phyloP scores from a whole-genome alignment of 2,329 filamentous ascomycete genomes.

The Hypoxylon sp. region DNA sequence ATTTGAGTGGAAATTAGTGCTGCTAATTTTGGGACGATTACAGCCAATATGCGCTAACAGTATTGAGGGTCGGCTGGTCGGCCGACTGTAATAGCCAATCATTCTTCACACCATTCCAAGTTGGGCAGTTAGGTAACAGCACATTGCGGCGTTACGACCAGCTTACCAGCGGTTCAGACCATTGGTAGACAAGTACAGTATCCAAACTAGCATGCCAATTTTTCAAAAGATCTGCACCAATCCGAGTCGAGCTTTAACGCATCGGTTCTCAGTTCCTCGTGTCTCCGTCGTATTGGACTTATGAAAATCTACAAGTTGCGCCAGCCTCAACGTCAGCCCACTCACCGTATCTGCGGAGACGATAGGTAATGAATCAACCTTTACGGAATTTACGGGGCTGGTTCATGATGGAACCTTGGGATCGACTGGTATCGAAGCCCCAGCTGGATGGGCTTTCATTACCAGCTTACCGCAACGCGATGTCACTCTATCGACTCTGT shows the following conservation, averaged over 20 bases:
- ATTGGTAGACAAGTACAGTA: conserved; percentile 32
- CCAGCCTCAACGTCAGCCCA: conserved; percentile 47
- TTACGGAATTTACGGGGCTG: conserved; percentile 37
- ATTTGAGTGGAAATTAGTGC: conserved; percentile 41
- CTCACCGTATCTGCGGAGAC: conserved; percentile 26
- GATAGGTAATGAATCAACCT: conserved; percentile 39
- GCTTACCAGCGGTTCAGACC: conserved; percentile 22
- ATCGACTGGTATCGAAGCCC: conserved; percentile 40
- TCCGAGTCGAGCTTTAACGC: conserved; percentile 28
- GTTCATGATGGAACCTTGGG: conserved; percentile 35
- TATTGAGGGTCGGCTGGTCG: conserved; percentile 13
- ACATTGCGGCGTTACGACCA: conserved; percentile 33
- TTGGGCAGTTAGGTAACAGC: conserved; percentile 36
- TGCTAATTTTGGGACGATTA: conserved; percentile 39
- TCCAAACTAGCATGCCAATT: conserved; percentile 23
- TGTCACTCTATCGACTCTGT: conserved; percentile 28
- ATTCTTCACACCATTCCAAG: conserved; percentile 32
- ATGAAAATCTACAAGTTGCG: conserved; percentile 29
- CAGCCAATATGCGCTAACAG: conserved; percentile 35
- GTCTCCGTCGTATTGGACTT: conserved; percentile 41
- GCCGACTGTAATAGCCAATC: conserved; percentile 34
- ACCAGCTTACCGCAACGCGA: conserved; percentile 29
- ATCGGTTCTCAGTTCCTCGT: conserved; percentile 35
- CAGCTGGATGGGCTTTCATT: conserved; percentile 24
- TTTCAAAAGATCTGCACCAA: conserved; percentile 37